Base-by-base conservation (phyloP, 1,284 basidiomycete species). In the Earliella scabrosa region DNA sequence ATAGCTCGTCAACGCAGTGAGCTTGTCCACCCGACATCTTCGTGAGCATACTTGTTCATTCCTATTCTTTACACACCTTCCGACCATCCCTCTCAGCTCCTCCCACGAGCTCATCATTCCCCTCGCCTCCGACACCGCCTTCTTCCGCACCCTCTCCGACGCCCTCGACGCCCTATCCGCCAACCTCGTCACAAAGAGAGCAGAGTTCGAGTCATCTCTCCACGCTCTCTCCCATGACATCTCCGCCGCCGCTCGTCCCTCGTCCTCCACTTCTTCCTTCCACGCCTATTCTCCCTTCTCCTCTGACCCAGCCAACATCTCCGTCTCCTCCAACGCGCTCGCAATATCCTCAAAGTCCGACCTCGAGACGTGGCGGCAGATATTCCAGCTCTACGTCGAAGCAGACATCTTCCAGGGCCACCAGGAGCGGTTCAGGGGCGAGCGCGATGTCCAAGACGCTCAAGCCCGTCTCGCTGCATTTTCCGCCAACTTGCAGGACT, bases 301-400 rank as follows among this genome's bases (percentile, higher is more conserved):
- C 1, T 66, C 74, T 18, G 75, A 83, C 63, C 74, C 80, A 0
- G 75, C 73, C 13, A 69, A 59, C 31, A 50, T 69, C 58, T 49
- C 60, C 44, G 58, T 66, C 44, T 47, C 45, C 9, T 63, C 63
- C 2, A 50, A 56, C 8, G 26, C 65, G 35, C 29, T 63, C 34
- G 62, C 54, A 56, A 52, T 38, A 38, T 29, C 61, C 52, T 53
- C 67, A 9, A 80, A 80, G 63, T 79, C 80, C 21, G 96, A 98
- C 66, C 74, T 98, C n/a, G 95, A 94, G 67, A 83, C 86, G 3
- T 98, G 96, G 96, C 78, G 96, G 29, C 88, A 94, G 72, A 90
- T 98, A 31, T 97, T 98, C 68, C 83, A 87, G 46, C 75, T 97
- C 2, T 98, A 97, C 75, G 79, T 93, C 49, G 94, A 98, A 64